Evolutionary conservation across 306 rosid genomes (phyloP).

Genomic region (Notholithocarpus densiflorus): DNA sequence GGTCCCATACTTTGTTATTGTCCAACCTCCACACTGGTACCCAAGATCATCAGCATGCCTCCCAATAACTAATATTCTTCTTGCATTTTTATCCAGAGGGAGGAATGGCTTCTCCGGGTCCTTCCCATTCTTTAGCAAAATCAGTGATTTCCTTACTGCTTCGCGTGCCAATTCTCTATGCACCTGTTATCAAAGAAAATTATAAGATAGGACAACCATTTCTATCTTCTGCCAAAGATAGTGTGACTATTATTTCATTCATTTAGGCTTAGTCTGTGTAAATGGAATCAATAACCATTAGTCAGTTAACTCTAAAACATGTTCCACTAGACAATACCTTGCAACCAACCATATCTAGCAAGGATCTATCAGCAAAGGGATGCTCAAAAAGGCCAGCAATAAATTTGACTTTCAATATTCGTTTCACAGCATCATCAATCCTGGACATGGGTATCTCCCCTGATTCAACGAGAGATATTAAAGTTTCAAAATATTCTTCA

Average conservation of each 20-base stretch:
- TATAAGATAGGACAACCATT: neutral
- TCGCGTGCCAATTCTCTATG: constrained; percentile 81
- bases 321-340: constrained; percentile 43
- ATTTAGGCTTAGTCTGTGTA: no score
- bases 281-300: no score
- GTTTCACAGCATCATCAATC: constrained; percentile 77
- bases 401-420: constrained; percentile 83
- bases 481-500: constrained; percentile 43
- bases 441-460: constrained; percentile 64
- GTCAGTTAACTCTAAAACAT: neutral
- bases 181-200: constrained; percentile 33
- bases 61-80: constrained; percentile 71
- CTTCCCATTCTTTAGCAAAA: constrained; percentile 80
- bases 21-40: constrained; percentile 92
- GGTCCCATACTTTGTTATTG: constrained; percentile 57
- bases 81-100: constrained; percentile 60
- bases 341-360: constrained; percentile 80
- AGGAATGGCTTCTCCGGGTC: constrained; percentile 55
- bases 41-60: constrained; percentile 81
- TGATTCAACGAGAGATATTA: constrained; percentile 56
- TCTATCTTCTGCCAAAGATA: neutral
- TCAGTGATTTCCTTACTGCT: constrained; percentile 80
- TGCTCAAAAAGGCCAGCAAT: constrained; percentile 73
- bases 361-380: constrained; percentile 63
- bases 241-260: no score